Conservation (phyloP, 176 grass and related monocot genomes). For the Phyllostachys edulis region DNA sequence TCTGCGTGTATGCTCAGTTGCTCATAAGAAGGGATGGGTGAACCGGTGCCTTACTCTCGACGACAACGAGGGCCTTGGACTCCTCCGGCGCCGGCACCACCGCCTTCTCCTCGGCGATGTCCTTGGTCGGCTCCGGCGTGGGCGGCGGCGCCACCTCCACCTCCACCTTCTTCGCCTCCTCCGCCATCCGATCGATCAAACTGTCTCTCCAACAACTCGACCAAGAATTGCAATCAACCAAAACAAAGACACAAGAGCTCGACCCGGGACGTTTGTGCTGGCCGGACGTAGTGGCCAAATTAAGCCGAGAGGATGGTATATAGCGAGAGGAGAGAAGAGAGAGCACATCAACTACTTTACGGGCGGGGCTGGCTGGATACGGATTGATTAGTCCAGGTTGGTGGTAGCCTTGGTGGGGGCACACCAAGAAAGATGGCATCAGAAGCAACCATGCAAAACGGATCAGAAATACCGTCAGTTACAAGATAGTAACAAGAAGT, state of each 20-base stretch:
- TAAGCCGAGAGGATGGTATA: not conserved
- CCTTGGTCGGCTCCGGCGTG: conserved; percentile 31
- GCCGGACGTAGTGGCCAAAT: not conserved
- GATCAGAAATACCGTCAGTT: not conserved
- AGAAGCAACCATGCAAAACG: not conserved
- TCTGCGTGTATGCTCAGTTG: not conserved
- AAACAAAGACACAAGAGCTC: not conserved
- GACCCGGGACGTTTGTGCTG: not conserved
- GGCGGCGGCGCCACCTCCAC: conserved; percentile 15
- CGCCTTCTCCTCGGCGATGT: conserved; percentile 46
- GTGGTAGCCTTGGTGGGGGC: not conserved
- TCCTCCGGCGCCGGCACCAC: conserved; percentile 12
- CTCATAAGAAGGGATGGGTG: not conserved
- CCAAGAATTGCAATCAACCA: not conserved
- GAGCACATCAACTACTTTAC: not conserved
- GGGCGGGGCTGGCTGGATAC: not conserved
- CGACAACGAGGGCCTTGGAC: conserved; percentile 30
- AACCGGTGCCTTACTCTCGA: conserved; percentile 26
- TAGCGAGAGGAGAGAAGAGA: not conserved
- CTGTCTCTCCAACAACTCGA: not conserved
- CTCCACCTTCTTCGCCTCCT: conserved; percentile 39
- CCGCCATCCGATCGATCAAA: conserved; percentile 30
- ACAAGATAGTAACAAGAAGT: not conserved
- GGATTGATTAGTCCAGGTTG: conserved; percentile 13
- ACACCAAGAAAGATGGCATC: not conserved